phyloP scores from a whole-genome alignment of 768 basidiomycete genomes.

The Fistulinella prunicolor region DNA sequence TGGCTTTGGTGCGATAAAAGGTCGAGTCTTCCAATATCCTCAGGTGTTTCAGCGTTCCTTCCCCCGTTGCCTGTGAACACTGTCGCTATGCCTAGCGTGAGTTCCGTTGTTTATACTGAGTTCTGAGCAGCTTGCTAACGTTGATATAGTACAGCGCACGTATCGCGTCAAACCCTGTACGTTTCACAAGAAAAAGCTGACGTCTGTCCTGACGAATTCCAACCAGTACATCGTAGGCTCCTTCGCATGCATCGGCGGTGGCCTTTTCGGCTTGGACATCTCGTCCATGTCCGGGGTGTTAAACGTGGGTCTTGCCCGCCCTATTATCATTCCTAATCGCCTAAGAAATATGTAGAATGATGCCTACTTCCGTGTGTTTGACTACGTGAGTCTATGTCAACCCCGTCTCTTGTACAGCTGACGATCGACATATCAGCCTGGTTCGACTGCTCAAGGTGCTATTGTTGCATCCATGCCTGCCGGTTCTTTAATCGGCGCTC shows the following conservation, averaged over 20 bases:
- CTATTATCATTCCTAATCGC: neutral
- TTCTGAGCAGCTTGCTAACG: slow-evolving; percentile 1
- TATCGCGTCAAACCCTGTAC: slow-evolving; percentile 58
- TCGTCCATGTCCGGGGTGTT: slow-evolving; percentile 80
- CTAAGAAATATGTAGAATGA: slow-evolving; percentile 21
- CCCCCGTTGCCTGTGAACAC: neutral
- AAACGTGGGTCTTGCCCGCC: slow-evolving; percentile 35
- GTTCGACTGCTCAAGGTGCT: slow-evolving; percentile 58
- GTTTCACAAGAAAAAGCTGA: slow-evolving; percentile 5
- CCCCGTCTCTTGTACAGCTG: neutral
- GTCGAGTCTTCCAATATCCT: neutral
- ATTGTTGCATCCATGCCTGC: slow-evolving; percentile 82
- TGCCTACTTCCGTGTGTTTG: slow-evolving; percentile 25
- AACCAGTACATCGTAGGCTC: slow-evolving; percentile 72
- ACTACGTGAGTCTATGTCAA: slow-evolving; percentile 16
- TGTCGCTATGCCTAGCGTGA: slow-evolving; percentile 26
- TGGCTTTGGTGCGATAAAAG: slow-evolving; percentile 11
- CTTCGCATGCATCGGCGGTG: slow-evolving; percentile 80
- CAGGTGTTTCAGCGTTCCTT: neutral
- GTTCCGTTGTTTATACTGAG: neutral
- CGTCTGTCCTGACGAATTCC: slow-evolving; percentile 7
- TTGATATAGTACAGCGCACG: slow-evolving; percentile 47
- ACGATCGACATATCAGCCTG: slow-evolving; percentile 38
- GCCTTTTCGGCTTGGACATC: slow-evolving; percentile 78
- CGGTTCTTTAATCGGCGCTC: slow-evolving; percentile 62